Evolutionary conservation across 2,329 filamentous ascomycete species (phyloP), one percentile per base, ranked within the genome.

Genomic region (Purpureocillium lavendulum): DNA sequence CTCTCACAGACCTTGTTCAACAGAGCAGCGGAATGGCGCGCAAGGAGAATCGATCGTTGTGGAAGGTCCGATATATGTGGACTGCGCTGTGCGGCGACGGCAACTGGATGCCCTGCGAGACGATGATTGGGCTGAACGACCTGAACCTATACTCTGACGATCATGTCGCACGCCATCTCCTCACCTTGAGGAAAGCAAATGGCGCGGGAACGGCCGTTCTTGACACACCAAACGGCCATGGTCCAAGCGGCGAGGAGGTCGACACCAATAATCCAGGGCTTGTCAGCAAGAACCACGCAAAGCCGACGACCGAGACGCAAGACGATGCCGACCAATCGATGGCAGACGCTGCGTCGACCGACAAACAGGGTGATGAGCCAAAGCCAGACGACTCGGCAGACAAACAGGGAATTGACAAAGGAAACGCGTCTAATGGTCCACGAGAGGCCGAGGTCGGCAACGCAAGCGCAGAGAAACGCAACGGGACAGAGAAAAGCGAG

Each of bases 21-120:
- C 80, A 89, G 60, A 81, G 79, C 40, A 74, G 77, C 47, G 71
- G 75, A 41, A 81, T 86, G 49, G 77, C 87, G 67, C 78, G 85
- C 41, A 82, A 83, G 54, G 87, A 92, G 56, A 84, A 84, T 45
- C 67, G 69, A 18, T 79, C 80, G 5, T 65, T 90, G 10, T 86
- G 82, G 75, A 79, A 77, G 50, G 80, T 87, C 35, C 87, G 87
- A 55, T 77, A 82, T 48, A 63, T 92, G 37, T 71, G 87, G 48
- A 84, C 82, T 26, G 76, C 77, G 46, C 70, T 92, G 8, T 78
- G 83, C 36, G 87, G 87, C 26, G 87, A 94, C 56, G 76, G 80
- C 45, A 78, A 76, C 12, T 82, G 79, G 78, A 70, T 73, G 33
- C 77, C 77, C 7, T 80, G 77, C 52, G 69, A 70, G 35, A 63